Base-by-base conservation (phyloP, 2,329 filamentous ascomycete species). In the Calcarisporium arbuscula region DNA sequence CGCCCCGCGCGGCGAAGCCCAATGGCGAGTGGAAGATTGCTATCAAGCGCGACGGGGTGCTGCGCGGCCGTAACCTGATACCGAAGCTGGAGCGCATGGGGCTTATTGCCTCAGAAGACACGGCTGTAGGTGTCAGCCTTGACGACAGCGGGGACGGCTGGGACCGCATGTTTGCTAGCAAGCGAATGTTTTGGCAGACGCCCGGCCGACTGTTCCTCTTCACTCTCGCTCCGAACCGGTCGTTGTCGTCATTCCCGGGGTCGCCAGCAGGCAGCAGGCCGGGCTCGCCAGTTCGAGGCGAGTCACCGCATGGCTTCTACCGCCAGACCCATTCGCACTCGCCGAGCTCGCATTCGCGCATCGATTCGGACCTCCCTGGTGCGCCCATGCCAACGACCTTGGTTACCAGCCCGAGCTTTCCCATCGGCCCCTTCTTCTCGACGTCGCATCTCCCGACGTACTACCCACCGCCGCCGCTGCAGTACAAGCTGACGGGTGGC, bases 51-150 rank as follows among this genome's bases (percentile, higher is more conserved):
- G 87, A 95, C 48, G 90, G 90, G n/a, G 82, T 95, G 25, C 77
- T 96, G 56, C 80, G 87, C 45, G 82, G 85, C 25, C 79, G 78
- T 39, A 87, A 92, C 45, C 65, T 95, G 44, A 74, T 95, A 28
- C 85, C 85, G 17, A 95, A 95, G 66, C 74, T 95, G 28, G 90
- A 95, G 65, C 77, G 88, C 36, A 95, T 95, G 88, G 88, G 89
- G 1, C 61, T 96, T 34, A 79, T 95, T 32, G 70, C 81, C 0
- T 83, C 74, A 17, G 73, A 85, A 35, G 82, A 94, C 49, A 86
- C 85, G 0, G 73, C 75, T 1, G 84, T 92, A 3, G 86, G 86
- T 5, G 67, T 72, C 1, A 72, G 75, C 23, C 57, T 75, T 28
- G 74, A 81, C 32, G 74, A 77, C 30, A 68, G 70, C 22, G 68